These are phyloP conservation scores for Isabelozyma heimii DNA, from an alignment of 805 yeast species.

Conservation along the genomic window DNA sequence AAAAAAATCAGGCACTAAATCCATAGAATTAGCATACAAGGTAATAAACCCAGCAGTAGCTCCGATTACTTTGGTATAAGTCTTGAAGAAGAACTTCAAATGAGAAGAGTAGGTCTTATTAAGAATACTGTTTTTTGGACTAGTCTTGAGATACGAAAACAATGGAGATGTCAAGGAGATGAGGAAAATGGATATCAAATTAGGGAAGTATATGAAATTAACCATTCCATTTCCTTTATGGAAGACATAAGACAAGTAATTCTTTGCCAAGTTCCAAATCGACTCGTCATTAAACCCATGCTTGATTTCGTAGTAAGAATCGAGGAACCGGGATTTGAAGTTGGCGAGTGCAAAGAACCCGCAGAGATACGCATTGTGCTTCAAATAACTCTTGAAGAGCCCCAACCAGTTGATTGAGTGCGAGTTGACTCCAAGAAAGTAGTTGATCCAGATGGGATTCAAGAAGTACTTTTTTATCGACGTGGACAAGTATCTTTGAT, in stretches of 20 bases:
- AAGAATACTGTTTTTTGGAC: constrained; percentile 2
- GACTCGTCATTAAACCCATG: constrained; percentile 3
- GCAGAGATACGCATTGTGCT: constrained; percentile 21
- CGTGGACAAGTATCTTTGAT: constrained; percentile 33
- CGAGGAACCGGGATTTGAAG: constrained; percentile 19
- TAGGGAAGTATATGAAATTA: constrained; percentile 36
- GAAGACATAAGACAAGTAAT: constrained; percentile 15
- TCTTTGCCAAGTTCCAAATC: constrained; percentile 3
- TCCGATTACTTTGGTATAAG: constrained; percentile 35
- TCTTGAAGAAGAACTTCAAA: constrained; percentile 26
- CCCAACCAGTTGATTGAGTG: constrained; percentile 28
- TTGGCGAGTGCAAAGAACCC: constrained; percentile 13
- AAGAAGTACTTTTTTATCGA: constrained; percentile 27
- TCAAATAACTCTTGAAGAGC: constrained; percentile 20
- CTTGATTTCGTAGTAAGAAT: constrained; percentile 21
- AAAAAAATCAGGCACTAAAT: constrained; percentile 17
- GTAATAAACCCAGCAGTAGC: constrained; percentile 29
- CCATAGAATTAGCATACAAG: constrained; percentile 19
- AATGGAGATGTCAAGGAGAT: constrained; percentile 33
- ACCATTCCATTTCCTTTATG: constrained; percentile 28
- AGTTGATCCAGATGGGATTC: constrained; percentile 43
- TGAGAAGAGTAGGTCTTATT: constrained; percentile 9
- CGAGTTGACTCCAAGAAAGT: constrained; percentile 22
- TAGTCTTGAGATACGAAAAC: constrained; percentile 10
- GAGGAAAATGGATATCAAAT: constrained; percentile 30